Evolutionary conservation across 2,329 filamentous ascomycete species (phyloP).

Genomic region (Venturia aucupariae): DNA sequence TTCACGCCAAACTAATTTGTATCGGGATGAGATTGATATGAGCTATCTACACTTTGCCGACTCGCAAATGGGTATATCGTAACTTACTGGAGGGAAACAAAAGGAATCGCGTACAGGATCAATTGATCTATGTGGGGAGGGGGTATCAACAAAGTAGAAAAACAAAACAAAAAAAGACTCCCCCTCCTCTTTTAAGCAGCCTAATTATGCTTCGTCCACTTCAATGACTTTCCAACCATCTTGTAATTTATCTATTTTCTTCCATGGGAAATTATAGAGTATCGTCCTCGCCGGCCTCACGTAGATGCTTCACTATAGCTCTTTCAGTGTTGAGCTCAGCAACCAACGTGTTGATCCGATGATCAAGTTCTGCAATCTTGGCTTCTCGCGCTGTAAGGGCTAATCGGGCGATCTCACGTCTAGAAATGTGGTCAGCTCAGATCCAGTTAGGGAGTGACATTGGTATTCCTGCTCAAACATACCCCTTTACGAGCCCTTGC

Average conservation of each 20-base stretch:
- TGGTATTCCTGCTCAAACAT: neutral
- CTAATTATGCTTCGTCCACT: neutral
- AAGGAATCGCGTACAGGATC: neutral
- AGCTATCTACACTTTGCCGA: no score
- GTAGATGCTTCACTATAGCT: constrained; percentile 32
- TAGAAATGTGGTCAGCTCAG: neutral
- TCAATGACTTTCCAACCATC: neutral
- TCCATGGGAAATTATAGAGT: neutral
- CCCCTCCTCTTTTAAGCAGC: no score
- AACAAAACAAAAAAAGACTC: neutral
- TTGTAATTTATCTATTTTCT: no score
- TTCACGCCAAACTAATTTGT: no score
- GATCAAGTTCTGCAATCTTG: constrained; percentile 54
- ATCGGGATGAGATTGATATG: no score
- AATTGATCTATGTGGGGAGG: neutral
- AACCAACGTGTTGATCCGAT: constrained; percentile 51
- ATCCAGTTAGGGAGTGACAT: neutral
- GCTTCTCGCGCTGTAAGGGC: constrained; percentile 56
- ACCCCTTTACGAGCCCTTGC: constrained; percentile 52
- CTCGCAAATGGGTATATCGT: no score
- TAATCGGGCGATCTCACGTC: constrained; percentile 54
- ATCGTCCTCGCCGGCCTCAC: constrained; percentile 1
- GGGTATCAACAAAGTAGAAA: neutral
- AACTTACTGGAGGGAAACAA: no score
- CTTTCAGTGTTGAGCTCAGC: constrained; percentile 46